Base-by-base conservation (phyloP, 1,284 basidiomycete species). In the Ganoderma boninense region DNA sequence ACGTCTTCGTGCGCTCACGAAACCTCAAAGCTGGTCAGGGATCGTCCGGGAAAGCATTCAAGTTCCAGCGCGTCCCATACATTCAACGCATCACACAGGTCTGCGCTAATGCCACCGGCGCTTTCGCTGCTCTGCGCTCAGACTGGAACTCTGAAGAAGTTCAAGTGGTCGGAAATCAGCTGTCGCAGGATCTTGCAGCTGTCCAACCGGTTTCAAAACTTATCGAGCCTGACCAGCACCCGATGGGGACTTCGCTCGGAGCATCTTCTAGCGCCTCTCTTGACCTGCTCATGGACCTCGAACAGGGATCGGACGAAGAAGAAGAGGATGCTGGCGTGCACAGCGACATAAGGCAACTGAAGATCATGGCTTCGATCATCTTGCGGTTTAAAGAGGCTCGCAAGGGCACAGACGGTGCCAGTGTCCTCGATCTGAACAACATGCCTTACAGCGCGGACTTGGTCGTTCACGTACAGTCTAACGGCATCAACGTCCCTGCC, bases 1-100 rank as follows among this genome's bases (percentile, higher is more conserved):
- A 99, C 76, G 97, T 98, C 40, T 99, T 95, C 77, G 88, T 97
- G 29, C 91, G 95, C 35, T 87, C 91, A 23, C 88, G 95, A 18
- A 87, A 84, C 69, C 75, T 83, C 40, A 87, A 87, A 78, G 77
- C 80, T 16, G 79, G 79, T 35, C 79, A 81, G 46, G 71, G 79
- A 49, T 71, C 77, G 6, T 69, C 70, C 6, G 83, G 82, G 2
- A 95, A 94, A 75, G 82, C 90, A 2, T 91, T 92, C 82, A 95
- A 95, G 82, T 99, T 97, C 79, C 89, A 92, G 65, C 90, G 92
- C 18, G 84, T 98, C 0, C 92, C 94, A 0, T 92, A 91, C 74
- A 83, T 98, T 1, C 97, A 99, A 77, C 92, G 97, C 16, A 90
- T 95, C 26, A 90, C 94, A 64, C 87, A 89, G 54, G 98, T 99